Evolutionary conservation across 2,329 filamentous ascomycete genomes (phyloP).

Genomic region (Penicillium sp.): DNA sequence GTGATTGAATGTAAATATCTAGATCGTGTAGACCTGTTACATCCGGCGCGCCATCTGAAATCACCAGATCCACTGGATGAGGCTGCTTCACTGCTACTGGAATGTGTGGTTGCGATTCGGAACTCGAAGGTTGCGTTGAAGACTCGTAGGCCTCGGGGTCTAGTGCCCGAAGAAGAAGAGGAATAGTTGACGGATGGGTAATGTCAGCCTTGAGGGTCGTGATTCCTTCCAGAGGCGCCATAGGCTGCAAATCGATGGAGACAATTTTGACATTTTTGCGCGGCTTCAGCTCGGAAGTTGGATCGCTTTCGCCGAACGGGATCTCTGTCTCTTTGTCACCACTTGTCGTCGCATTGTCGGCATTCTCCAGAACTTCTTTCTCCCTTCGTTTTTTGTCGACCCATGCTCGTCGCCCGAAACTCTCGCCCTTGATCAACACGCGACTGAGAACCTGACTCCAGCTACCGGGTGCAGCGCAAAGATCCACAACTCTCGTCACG

Average conservation of each 20-base stretch:
- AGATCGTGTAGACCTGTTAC: slow-evolving; percentile 95
- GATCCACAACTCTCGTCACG: slow-evolving; percentile 87
- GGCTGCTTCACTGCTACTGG: slow-evolving; percentile 49
- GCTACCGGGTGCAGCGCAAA: slow-evolving; percentile 91
- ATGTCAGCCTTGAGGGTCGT: slow-evolving; percentile 91
- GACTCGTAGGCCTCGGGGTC: slow-evolving; percentile 60
- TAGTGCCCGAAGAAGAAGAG: slow-evolving; percentile 75
- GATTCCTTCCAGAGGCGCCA: slow-evolving; percentile 88
- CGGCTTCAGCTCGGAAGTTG: slow-evolving; percentile 39
- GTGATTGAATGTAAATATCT: slow-evolving; percentile 96
- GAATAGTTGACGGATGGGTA: slow-evolving; percentile 91
- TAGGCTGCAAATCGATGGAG: slow-evolving; percentile 90
- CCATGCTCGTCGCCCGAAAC: slow-evolving; percentile 80
- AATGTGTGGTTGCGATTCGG: slow-evolving; percentile 9
- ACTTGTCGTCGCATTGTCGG: slow-evolving; percentile 8
- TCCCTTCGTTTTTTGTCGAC: slow-evolving; percentile 71
- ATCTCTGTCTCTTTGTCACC: slow-evolving; percentile 27
- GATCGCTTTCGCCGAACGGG: slow-evolving; percentile 17
- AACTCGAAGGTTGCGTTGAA: slow-evolving; percentile 25
- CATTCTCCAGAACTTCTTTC: slow-evolving; percentile 22
- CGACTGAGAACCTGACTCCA: slow-evolving; percentile 97
- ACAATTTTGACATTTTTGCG: slow-evolving; percentile 83
- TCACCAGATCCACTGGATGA: slow-evolving; percentile 82
- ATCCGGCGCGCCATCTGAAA: slow-evolving; percentile 92
- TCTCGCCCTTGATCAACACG: slow-evolving; percentile 87